Evolutionary conservation across 2,329 filamentous ascomycete species (phyloP).

Genomic region (Diaporthe citri): DNA sequence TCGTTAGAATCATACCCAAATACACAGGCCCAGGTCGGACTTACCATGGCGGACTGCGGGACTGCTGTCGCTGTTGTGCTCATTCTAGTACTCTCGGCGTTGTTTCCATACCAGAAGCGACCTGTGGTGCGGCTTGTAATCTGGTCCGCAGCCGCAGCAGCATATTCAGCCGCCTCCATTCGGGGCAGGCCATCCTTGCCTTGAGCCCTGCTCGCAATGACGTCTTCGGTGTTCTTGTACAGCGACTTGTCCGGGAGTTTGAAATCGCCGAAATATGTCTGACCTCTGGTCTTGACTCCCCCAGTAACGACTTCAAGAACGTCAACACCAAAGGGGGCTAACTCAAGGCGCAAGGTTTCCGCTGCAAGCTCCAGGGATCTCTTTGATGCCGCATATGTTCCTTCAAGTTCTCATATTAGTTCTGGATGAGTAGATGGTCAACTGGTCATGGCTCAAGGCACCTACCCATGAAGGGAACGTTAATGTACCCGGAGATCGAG

Average conservation of each 20-base stretch:
- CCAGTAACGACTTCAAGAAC: slow-evolving; percentile 47
- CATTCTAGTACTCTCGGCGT: slow-evolving; percentile 42
- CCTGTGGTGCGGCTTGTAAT: slow-evolving; percentile 42
- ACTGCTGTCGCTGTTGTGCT: slow-evolving; percentile 43
- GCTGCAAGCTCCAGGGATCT: slow-evolving; percentile 45
- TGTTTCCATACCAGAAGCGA: slow-evolving; percentile 44
- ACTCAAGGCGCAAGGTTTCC: slow-evolving; percentile 47
- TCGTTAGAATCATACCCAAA: neutral
- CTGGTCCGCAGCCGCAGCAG: slow-evolving; percentile 41
- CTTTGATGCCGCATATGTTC: slow-evolving; percentile 48
- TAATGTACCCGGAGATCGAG: slow-evolving; percentile 45
- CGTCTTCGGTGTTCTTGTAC: slow-evolving; percentile 45
- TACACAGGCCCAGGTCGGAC: neutral
- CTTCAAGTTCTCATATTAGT: slow-evolving; percentile 32
- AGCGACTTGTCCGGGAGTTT: slow-evolving; percentile 43
- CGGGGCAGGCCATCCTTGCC: slow-evolving; percentile 42
- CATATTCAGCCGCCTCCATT: slow-evolving; percentile 45
- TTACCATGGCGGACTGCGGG: slow-evolving; percentile 39
- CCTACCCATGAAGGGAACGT: slow-evolving; percentile 45
- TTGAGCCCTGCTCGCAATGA: slow-evolving; percentile 43
- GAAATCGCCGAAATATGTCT: slow-evolving; percentile 46
- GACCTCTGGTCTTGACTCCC: slow-evolving; percentile 43
- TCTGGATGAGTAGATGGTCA: neutral
- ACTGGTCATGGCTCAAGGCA: neutral
- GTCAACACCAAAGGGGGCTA: slow-evolving; percentile 46